phyloP scores from a whole-genome alignment of 805 yeast genomes.

The Metschnikowia drakensbergensis region DNA sequence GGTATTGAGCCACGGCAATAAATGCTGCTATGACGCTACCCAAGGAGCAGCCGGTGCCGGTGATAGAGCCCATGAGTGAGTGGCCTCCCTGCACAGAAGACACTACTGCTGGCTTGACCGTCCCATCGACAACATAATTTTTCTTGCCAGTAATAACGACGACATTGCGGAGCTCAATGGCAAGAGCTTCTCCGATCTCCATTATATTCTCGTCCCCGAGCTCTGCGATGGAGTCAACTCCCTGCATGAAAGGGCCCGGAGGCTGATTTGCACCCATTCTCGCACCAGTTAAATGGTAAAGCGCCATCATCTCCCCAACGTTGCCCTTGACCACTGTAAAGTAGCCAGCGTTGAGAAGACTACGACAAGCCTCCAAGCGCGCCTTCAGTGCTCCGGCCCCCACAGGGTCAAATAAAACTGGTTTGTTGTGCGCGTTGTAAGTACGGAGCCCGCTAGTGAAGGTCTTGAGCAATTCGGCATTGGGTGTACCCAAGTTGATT shows the following conservation, averaged over 20 bases:
- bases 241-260: conserved; percentile 48
- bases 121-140: conserved; percentile 25
- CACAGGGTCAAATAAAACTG: conserved; percentile 86
- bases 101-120: neutral
- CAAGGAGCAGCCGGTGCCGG: conserved; percentile 82
- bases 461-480: conserved; percentile 38
- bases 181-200: conserved; percentile 32
- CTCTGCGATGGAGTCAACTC: conserved; percentile 54
- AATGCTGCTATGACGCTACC: conserved; percentile 68
- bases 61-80: conserved; percentile 58
- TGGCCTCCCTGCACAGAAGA: conserved; percentile 53
- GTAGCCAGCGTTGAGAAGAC: conserved; percentile 53
- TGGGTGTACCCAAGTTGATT: conserved; percentile 74
- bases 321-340: conserved; percentile 78
- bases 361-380: conserved; percentile 47
- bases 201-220: conserved; percentile 25
- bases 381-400: conserved; percentile 79
- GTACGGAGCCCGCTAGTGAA: conserved; percentile 50
- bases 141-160: conserved; percentile 67
- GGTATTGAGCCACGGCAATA: conserved; percentile 32
- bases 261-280: neutral
- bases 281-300: conserved; percentile 26
- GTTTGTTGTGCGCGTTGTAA: conserved; percentile 55
- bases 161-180: conserved; percentile 45
- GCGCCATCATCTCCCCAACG: conserved; percentile 75